phyloP scores from a whole-genome alignment of 495 filamentous ascomycete genomes.

The Aspergillus ellipticus region DNA sequence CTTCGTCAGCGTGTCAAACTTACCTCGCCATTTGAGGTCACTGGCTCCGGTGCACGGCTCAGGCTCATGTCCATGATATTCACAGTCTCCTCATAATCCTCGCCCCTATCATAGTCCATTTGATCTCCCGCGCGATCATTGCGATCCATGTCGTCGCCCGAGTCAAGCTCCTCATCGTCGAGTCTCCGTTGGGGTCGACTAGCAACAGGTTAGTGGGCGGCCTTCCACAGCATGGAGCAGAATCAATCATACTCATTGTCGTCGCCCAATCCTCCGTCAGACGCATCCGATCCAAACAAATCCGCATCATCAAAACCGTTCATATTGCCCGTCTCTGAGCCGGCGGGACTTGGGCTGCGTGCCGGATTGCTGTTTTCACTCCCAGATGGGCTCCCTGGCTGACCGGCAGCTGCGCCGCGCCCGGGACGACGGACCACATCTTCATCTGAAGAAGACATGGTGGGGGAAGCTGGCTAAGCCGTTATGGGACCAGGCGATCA shows the following conservation, averaged over 20 bases:
- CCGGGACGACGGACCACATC: constrained; percentile 41
- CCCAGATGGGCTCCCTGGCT: constrained; percentile 26
- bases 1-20: neutral
- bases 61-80: constrained; percentile 57
- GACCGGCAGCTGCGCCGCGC: constrained; percentile 24
- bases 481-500: neutral
- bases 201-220: constrained; percentile 21
- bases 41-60: constrained; percentile 65
- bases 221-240: constrained; percentile 11
- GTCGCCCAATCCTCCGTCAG: constrained; percentile 38
- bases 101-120: constrained; percentile 46
- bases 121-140: constrained; percentile 45
- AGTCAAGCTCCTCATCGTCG: constrained; percentile 74
- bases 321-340: constrained; percentile 37
- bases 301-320: constrained; percentile 54
- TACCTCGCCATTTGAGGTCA: constrained; percentile 65
- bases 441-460: constrained; percentile 44
- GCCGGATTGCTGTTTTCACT: constrained; percentile 27
- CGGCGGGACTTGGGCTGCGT: constrained; percentile 19
- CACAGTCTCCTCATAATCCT: constrained; percentile 47
- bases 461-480: neutral
- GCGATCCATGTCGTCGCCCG: constrained; percentile 67
- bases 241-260: constrained; percentile 29
- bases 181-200: constrained; percentile 53
- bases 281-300: constrained; percentile 60